phyloP scores from a whole-genome alignment of 495 filamentous ascomycete species.

The Filosporella fistucella region DNA sequence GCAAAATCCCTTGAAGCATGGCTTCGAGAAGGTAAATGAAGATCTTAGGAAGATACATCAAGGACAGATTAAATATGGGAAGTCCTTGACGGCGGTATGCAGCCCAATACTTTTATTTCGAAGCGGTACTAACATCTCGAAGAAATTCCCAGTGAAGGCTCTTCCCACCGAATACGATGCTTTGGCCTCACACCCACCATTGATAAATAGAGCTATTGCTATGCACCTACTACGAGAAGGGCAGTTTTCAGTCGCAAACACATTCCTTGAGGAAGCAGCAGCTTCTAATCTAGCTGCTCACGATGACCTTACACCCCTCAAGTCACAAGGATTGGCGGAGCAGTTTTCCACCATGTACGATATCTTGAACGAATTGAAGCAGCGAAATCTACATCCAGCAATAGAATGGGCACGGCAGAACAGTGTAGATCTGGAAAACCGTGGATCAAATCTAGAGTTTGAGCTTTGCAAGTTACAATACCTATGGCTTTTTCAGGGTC shows the following conservation, averaged over 20 bases:
- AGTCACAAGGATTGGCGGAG: slow-evolving; percentile 50
- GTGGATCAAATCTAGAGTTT: slow-evolving; percentile 92
- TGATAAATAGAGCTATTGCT: slow-evolving; percentile 88
- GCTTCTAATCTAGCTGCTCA: slow-evolving; percentile 14
- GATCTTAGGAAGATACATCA: slow-evolving; percentile 76
- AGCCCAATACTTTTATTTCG: slow-evolving; percentile 7
- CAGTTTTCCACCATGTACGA: slow-evolving; percentile 87
- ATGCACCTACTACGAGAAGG: slow-evolving; percentile 97
- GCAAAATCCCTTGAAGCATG: slow-evolving; percentile 73
- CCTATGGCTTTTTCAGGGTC: slow-evolving; percentile 69
- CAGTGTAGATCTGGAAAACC: slow-evolving; percentile 61
- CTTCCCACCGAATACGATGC: slow-evolving; percentile 79
- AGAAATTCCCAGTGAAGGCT: slow-evolving; percentile 75
- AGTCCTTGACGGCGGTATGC: slow-evolving; percentile 73
- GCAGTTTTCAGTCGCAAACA: slow-evolving; percentile 80
- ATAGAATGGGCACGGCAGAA: slow-evolving; percentile 81
- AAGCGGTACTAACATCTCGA: slow-evolving; percentile 5
- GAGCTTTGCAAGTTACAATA: slow-evolving; percentile 86
- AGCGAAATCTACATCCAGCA: slow-evolving; percentile 70
- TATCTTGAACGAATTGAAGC: slow-evolving; percentile 73
- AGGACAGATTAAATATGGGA: slow-evolving; percentile 74
- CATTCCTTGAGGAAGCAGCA: slow-evolving; percentile 37
- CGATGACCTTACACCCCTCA: slow-evolving; percentile 14
- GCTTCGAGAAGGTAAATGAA: slow-evolving; percentile 72
- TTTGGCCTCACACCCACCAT: slow-evolving; percentile 64